Evolutionary conservation across 345 rosid species (phyloP).

Genomic region (Heritiera fomes): DNA sequence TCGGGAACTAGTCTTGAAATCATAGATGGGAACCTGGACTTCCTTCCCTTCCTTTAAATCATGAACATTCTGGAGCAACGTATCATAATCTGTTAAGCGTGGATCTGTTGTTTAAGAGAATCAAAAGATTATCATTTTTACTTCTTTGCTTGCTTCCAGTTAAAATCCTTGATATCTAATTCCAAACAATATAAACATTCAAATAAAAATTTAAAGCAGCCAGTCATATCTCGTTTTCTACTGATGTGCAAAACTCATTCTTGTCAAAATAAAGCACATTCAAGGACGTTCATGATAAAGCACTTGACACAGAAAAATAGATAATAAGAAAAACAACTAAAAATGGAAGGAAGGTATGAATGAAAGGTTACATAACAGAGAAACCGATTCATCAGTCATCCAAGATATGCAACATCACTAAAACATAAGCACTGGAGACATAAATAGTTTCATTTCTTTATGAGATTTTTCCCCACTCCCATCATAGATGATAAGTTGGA

Average conservation of each 20-base stretch:
- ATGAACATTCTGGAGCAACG: slow-evolving; percentile 74
- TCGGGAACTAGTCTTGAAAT: slow-evolving; percentile 92
- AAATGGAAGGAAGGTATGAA: neutral
- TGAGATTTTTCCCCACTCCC: neutral
- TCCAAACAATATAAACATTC: neutral
- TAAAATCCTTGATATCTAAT: neutral
- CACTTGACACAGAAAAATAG: neutral
- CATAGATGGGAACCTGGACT: slow-evolving; percentile 87
- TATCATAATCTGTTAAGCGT: slow-evolving; percentile 90
- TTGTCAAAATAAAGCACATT: neutral
- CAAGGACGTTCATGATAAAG: neutral
- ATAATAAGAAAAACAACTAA: neutral
- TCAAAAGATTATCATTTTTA: slow-evolving; percentile 4
- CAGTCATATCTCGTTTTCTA: neutral
- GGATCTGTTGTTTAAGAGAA: slow-evolving; percentile 61
- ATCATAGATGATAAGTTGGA: neutral
- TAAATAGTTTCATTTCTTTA: too few relatives aligned
- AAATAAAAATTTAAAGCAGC: neutral
- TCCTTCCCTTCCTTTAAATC: slow-evolving; percentile 82
- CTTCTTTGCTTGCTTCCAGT: neutral
- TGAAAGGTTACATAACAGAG: neutral
- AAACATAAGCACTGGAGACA: neutral
- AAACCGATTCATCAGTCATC: neutral
- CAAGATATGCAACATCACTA: neutral
- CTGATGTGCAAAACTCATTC: neutral